phyloP scores from a whole-genome alignment of 805 yeast genomes.

The Schwanniomyces pseudopolymorphus region DNA sequence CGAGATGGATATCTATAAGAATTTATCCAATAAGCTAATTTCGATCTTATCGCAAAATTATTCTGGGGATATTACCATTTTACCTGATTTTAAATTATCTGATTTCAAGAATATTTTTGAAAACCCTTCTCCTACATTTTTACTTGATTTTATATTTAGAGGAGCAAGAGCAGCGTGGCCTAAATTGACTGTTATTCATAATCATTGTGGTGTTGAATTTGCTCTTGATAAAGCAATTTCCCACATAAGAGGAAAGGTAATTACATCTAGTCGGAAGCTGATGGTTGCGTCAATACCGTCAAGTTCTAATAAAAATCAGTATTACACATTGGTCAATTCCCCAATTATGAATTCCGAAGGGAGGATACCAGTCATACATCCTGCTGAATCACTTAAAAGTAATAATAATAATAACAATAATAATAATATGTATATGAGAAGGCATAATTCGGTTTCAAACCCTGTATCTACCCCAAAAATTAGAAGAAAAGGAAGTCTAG shows the following conservation, averaged over 20 bases:
- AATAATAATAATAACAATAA: slow-evolving; percentile 3
- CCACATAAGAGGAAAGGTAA: slow-evolving; percentile 59
- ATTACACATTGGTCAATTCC: slow-evolving; percentile 18
- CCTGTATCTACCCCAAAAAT: not conserved
- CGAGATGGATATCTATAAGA: slow-evolving; percentile 76
- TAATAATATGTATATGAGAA: slow-evolving; percentile 13
- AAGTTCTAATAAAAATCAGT: not conserved
- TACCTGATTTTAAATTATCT: slow-evolving; percentile 66
- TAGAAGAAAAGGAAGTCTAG: slow-evolving; percentile 13
- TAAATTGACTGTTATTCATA: slow-evolving; percentile 75
- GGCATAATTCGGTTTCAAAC: slow-evolving; percentile 22
- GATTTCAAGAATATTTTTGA: slow-evolving; percentile 65
- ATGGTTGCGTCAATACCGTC: not conserved
- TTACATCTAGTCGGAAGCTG: slow-evolving; percentile 28
- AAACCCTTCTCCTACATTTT: slow-evolving; percentile 80
- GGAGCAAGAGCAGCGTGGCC: slow-evolving; percentile 97
- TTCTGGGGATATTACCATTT: slow-evolving; percentile 89
- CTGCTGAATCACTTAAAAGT: slow-evolving; percentile 12
- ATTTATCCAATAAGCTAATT: slow-evolving; percentile 67
- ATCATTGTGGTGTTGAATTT: slow-evolving; percentile 89
- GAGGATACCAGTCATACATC: not conserved
- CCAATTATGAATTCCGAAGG: slow-evolving; percentile 16
- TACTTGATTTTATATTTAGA: slow-evolving; percentile 65
- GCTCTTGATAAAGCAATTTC: slow-evolving; percentile 79
- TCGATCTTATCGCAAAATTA: slow-evolving; percentile 83